Conservation (phyloP, 2,329 filamentous ascomycete species). For the Fusarium sp. region DNA sequence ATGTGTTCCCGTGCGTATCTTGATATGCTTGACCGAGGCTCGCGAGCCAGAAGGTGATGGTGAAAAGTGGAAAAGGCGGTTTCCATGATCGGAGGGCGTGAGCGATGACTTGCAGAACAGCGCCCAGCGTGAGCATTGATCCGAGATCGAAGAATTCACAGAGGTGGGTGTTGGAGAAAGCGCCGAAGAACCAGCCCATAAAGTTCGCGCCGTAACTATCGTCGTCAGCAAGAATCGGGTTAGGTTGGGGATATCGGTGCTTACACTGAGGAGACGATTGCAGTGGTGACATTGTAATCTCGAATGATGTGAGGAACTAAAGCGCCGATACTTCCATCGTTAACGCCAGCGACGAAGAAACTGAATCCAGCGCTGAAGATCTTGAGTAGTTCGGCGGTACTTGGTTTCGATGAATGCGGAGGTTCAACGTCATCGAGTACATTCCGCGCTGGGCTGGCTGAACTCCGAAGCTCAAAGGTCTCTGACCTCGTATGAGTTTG, state of each 20-base stretch:
- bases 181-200: slow-evolving; percentile 67
- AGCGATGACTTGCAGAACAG: slow-evolving; percentile 61
- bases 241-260: neutral
- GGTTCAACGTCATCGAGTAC: neutral
- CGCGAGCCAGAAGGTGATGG: slow-evolving; percentile 65
- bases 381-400: slow-evolving; percentile 49
- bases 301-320: slow-evolving; percentile 70
- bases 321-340: slow-evolving; percentile 71
- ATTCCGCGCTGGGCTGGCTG: fast-evolving
- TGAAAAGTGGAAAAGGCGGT: slow-evolving; percentile 66
- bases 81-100: slow-evolving; percentile 65
- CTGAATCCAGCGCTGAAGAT: slow-evolving; percentile 65
- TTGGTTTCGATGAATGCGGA: neutral
- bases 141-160: slow-evolving; percentile 63
- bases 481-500: neutral
- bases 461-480: neutral
- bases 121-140: slow-evolving; percentile 64
- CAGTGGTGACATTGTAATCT: slow-evolving; percentile 63
- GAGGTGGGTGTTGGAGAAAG: slow-evolving; percentile 64
- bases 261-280: slow-evolving; percentile 60
- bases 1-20: slow-evolving; percentile 71
- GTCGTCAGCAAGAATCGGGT: too few relatives aligned
- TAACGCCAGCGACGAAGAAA: slow-evolving; percentile 72
- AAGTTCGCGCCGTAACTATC: slow-evolving; percentile 65
- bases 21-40: slow-evolving; percentile 70